Evolutionary conservation across 2,329 filamentous ascomycete genomes (phyloP), one percentile per base, ranked within the genome.

Genomic region (Aspergillus jensenii): DNA sequence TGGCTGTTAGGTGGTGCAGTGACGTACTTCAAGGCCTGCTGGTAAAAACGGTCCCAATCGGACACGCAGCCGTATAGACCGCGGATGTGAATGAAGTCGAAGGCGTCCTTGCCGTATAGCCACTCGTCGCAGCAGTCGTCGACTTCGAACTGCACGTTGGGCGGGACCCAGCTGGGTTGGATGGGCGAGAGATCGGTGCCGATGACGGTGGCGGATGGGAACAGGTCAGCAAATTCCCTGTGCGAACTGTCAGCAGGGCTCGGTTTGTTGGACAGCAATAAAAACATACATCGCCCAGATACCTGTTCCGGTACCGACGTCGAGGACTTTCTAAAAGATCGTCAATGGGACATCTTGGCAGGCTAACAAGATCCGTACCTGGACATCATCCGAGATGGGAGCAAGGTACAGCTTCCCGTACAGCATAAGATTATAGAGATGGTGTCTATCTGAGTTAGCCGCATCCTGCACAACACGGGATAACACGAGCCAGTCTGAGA

Each of bases 121-220:
- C 78, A 80, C n/a, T 59, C 56, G 21, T 59, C 53, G 14, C 37
- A 51, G 45, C 54, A 56, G 56, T 81, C 78, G 67, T 81, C 79
- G 55, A 81, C 74, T 54, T 80, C 75, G 62, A 81, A 81, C 25
- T 68, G 64, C 60, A 74, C 75, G 62, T 81, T 81, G 2, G 76
- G 73, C 0, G 79, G 79, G 0, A 81, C 76, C 39, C 67, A 78
- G 55, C 68, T 66, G 4, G 79, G 80, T 61, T 82, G 80, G 48
- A 81, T 82, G 39, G 80, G 79, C 0, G 76, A 79, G 46, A 82
- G 74, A 62, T 82, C 79, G 21, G 74, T 78, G 40, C 80, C 81
- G 4, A 74, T 75, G 40, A 83, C 74, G 25, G 70, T 65, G 14
- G 79, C 76, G 23, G 67, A 67, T 6, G 75, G 74, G 56, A 74